phyloP scores from a whole-genome alignment of 116 monocot genomes.

The Zostera marina region DNA sequence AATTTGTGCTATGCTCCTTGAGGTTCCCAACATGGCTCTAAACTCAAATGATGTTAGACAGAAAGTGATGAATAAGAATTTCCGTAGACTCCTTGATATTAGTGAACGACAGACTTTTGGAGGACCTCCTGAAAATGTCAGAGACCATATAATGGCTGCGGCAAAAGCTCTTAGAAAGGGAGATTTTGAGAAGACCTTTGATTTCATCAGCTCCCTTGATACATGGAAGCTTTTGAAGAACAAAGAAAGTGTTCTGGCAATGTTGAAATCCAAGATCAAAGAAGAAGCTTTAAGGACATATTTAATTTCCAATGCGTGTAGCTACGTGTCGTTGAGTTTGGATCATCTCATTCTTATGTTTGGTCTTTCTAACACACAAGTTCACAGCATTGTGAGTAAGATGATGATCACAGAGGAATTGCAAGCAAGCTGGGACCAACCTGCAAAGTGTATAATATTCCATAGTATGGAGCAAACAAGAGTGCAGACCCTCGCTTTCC shows the following conservation, averaged over 20 bases:
- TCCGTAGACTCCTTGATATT: constrained; percentile 68
- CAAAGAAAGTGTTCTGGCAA: constrained; percentile 42
- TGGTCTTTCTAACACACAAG: constrained; percentile 41
- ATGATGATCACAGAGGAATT: constrained; percentile 87
- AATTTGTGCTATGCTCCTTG: constrained; percentile 85
- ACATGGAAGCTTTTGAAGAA: constrained; percentile 86
- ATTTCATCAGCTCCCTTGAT: constrained; percentile 45
- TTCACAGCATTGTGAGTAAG: constrained; percentile 73
- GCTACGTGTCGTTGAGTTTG: constrained; percentile 65
- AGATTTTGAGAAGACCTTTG: constrained; percentile 46
- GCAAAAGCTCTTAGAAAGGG: constrained; percentile 61
- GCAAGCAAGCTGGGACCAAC: constrained; percentile 91
- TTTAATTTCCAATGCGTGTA: constrained; percentile 49
- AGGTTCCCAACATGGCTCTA: constrained; percentile 86
- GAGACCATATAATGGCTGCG: constrained; percentile 87
- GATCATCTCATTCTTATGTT: constrained; percentile 60
- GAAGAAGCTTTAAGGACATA: constrained; percentile 79
- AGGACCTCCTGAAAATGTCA: constrained; percentile 87
- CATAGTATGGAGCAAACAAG: constrained; percentile 62
- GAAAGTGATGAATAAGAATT: constrained; percentile 70
- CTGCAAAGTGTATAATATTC: constrained; percentile 60
- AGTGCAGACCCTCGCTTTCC: constrained; percentile 65
- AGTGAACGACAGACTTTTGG: constrained; percentile 69
- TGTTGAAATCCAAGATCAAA: constrained; percentile 66
- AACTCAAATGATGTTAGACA: constrained; percentile 48